Percentiles rank a stretch among this genome's conserved stretches.
phyloP scores from a whole-genome alignment of 768 basidiomycete species.

The Galerina sulciceps region DNA sequence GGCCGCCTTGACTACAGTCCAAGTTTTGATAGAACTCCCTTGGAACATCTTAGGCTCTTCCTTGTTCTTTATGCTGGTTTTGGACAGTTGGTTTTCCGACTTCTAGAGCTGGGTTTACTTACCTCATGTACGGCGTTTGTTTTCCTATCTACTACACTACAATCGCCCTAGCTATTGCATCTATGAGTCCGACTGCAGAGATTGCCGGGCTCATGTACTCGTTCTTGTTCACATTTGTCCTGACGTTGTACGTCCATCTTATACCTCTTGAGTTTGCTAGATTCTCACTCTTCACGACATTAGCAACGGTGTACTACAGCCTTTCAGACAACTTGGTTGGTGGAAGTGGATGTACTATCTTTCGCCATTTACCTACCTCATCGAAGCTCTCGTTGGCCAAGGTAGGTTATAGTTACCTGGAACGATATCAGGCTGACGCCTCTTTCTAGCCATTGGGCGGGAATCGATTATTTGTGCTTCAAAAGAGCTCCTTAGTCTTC shows the following conservation, averaged over 20 bases:
- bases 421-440: conserved; percentile 33
- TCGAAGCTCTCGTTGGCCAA: conserved; percentile 53
- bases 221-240: conserved; percentile 62
- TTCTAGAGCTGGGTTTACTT: conserved; percentile 61
- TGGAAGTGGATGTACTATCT: conserved; percentile 75
- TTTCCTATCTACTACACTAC: conserved; percentile 72
- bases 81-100: conserved; percentile 69
- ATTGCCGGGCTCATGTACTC: conserved; percentile 63
- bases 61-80: conserved; percentile 73
- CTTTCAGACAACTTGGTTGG: conserved; percentile 62
- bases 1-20: conserved; percentile 60
- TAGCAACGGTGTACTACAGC: conserved; percentile 72
- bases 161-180: conserved; percentile 61
- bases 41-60: conserved; percentile 68
- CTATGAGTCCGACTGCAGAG: conserved; percentile 63
- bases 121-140: conserved; percentile 55
- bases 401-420: conserved; percentile 28
- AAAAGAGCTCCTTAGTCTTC: conserved; percentile 63
- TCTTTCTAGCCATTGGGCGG: conserved; percentile 51
- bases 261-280: conserved; percentile 6
- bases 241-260: conserved; percentile 54
- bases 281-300: background rate
- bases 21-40: conserved; percentile 61
- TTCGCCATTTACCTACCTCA: conserved; percentile 56
- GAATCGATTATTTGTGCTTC: conserved; percentile 57